Base-by-base conservation (phyloP, 345 rosid genomes). In the sweet orange (Citrus sinensis) region DNA sequence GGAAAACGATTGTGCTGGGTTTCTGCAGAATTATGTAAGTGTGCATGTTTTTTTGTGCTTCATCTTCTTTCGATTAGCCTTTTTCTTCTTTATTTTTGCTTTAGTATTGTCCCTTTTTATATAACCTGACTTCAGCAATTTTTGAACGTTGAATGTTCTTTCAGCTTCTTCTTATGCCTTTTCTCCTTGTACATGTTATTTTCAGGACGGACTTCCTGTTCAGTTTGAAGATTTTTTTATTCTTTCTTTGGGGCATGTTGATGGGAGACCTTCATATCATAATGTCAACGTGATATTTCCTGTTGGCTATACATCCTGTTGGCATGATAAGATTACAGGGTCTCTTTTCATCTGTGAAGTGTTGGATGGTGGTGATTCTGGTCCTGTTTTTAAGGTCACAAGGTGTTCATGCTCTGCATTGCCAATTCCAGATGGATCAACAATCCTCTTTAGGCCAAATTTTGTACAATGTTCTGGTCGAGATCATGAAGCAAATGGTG, bases 271-370 rank as follows among this genome's bases (percentile, higher is more conserved):
- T 82, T 80, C 92, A 49, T 96, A 94, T 87, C 99, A 96, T 83
- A 84, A 84, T 81, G 85, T 62, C 67, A 82, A 82, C 80, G 65
- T 80, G 82, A 90, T 92, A 74, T 92, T 85, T 84, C 99, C 99
- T 54, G 78, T 94, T 83, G 97, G 99, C 39, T 96, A 87, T 82
- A 90, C 88, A 80, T 92, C 97, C 62, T 96, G 95, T 86, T 96
- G 99, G 99, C 99, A 96, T 85, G 99, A 96, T 83, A 94, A 89
- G 81, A 83, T 91, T 83, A 96, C 98, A n/a, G 93, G 97, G 75
- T 96, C 99, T 10, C 85, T 96, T 76, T 92, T 96, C 76, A 76
- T 87, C 34, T 88, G 95, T 84, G 95, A 96, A 82, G 92, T 96
- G 78, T 87, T 80, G 71, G 97, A 94, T 83, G 98, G 97, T 51